These are phyloP conservation scores for Biscutella laevigata DNA, from an alignment of 441 rosid genomes.

Conservation along the genomic window DNA sequence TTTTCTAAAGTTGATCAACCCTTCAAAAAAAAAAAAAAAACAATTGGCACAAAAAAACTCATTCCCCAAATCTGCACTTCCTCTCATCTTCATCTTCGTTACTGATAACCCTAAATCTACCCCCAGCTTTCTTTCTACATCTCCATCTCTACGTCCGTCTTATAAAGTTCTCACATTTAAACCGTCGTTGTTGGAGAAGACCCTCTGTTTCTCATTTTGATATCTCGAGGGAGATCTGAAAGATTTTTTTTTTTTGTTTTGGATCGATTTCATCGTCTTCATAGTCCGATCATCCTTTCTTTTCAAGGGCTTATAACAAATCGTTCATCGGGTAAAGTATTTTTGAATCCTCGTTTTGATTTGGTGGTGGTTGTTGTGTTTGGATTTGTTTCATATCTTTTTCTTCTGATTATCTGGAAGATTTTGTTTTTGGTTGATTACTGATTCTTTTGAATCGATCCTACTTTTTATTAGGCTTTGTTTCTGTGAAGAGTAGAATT, in stretches of 20 bases:
- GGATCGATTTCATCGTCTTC: conserved; percentile 17
- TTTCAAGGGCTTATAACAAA: neutral
- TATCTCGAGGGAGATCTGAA: conserved; percentile 21
- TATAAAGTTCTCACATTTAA: conserved; percentile 22
- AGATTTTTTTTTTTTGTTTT: conserved; percentile 11
- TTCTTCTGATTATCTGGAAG: conserved; percentile 8
- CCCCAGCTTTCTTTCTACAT: neutral
- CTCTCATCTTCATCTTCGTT: conserved; percentile 19
- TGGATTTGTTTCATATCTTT: neutral
- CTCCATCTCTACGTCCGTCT: conserved; percentile 10
- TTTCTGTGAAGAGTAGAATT: neutral
- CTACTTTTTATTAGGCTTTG: conserved; percentile 4
- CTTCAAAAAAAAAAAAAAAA: conserved; percentile 2
- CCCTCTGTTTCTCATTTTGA: conserved; percentile 19
- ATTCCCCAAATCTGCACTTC: conserved; percentile 28
- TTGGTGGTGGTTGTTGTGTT: conserved; percentile 16
- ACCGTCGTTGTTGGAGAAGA: conserved; percentile 10
- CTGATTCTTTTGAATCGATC: neutral
- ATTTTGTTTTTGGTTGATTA: conserved; percentile 16
- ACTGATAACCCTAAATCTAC: conserved; percentile 12
- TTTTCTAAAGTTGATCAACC: conserved; percentile 15
- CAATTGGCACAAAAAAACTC: neutral
- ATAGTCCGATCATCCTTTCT: conserved; percentile 16
- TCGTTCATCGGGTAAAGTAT: conserved; percentile 17
- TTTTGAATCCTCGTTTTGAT: conserved; percentile 14